phyloP scores from a whole-genome alignment of 148 eudicot genomes.

The Chenopodium berlandieri region DNA sequence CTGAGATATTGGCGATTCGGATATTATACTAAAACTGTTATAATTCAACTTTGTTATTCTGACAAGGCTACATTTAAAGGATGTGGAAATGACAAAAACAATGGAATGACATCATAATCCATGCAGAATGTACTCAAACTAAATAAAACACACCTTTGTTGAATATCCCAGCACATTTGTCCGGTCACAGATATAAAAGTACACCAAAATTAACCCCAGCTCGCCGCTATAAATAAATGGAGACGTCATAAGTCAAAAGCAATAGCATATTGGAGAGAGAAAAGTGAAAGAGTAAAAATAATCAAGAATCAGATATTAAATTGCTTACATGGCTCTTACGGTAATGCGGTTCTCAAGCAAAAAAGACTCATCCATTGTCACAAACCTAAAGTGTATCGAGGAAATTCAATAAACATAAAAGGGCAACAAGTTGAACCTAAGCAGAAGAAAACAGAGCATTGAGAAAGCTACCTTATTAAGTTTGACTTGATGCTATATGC shows the following conservation, averaged over 20 bases:
- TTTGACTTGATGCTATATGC: constrained; percentile 62
- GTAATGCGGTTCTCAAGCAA: constrained; percentile 74
- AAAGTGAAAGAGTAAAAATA: not conserved
- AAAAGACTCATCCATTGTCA: constrained; percentile 86
- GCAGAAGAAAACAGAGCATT: constrained; percentile 5
- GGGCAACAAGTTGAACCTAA: constrained; percentile 1
- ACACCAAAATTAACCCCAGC: constrained; percentile 66
- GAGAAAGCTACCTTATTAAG: constrained; percentile 59
- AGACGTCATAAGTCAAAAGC: constrained; percentile 6
- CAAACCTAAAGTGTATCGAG: constrained; percentile 54
- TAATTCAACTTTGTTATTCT: not conserved
- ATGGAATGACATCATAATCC: not conserved
- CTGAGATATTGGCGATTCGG: not conserved
- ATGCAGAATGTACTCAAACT: not conserved
- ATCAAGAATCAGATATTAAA: constrained; percentile 6
- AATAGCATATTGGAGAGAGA: not conserved
- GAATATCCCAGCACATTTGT: constrained; percentile 70
- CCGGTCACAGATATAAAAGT: constrained; percentile 88
- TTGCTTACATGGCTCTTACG: constrained; percentile 85
- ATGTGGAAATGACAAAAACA: not conserved
- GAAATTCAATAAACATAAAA: constrained; percentile 13
- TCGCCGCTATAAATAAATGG: constrained; percentile 56
- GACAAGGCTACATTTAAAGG: not conserved
- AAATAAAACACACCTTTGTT: constrained; percentile 54
- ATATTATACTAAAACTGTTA: too few relatives aligned